Conservation (phyloP, 2,329 filamentous ascomycete species). For the Fusarium bactridioides region DNA sequence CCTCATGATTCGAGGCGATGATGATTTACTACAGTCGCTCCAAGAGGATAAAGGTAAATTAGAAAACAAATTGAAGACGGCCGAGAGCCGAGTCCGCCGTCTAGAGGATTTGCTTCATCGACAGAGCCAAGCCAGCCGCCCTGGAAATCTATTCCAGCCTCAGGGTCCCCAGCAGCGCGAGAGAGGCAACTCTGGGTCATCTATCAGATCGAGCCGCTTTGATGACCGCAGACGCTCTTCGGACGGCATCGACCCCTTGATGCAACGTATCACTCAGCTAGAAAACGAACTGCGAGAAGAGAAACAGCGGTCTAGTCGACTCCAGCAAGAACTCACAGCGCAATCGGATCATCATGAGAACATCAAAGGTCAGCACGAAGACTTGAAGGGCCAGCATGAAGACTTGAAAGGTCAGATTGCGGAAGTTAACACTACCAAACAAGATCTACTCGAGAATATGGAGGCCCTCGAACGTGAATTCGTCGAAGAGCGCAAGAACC, state of each 20-base stretch:
- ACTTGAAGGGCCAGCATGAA: constrained; percentile 61
- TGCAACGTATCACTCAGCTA: constrained; percentile 65
- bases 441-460: constrained; percentile 93
- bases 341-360: constrained; percentile 65
- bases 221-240: constrained; percentile 58
- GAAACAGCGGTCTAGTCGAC: constrained; percentile 68
- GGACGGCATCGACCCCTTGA: constrained; percentile 56
- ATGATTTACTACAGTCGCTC: constrained; percentile 79
- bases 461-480: constrained; percentile 92
- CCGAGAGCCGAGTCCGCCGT: constrained; percentile 87
- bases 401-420: constrained; percentile 75
- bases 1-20: constrained; percentile 84
- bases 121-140: constrained; percentile 69
- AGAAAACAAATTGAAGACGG: constrained; percentile 79
- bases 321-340: constrained; percentile 75
- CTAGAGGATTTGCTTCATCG: constrained; percentile 92
- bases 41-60: constrained; percentile 82
- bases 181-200: constrained; percentile 59
- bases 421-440: constrained; percentile 90
- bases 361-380: constrained; percentile 63
- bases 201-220: constrained; percentile 53
- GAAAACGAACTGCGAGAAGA: constrained; percentile 82
- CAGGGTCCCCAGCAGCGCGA: constrained; percentile 56
- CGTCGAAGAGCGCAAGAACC: constrained; percentile 79
- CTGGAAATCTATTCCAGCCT: constrained; percentile 63